Evolutionary conservation across 148 eudicot genomes (phyloP), one percentile per base, ranked within the genome.

Genomic region (Heliosperma pusillum): DNA sequence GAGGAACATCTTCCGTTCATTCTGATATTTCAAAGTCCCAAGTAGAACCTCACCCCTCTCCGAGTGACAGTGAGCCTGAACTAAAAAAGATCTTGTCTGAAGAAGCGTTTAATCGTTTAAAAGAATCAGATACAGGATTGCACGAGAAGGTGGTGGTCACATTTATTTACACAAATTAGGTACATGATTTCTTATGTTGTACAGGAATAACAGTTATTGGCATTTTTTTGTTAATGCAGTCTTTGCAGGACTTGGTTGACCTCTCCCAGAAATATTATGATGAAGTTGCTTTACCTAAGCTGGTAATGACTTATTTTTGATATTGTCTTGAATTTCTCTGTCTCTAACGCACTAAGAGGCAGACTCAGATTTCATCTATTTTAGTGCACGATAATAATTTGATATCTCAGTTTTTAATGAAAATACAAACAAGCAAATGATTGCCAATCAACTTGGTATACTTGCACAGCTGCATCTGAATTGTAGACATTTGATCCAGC

Each of bases 251-350:
- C 85, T 82, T 96, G 67, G 88, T 84, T 81, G 91, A 86, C 65
- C 86, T 89, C 76, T 92, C 99, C 70, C 89, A 90, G 85, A 90
- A 87, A 80, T 96, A 96, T 82, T 96, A 96, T 64, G 84, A 84
- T 66, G 99, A 96, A 58, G 91, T 92, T 70, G 99, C 99, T 78
- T 87, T 96, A 67, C 93, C 99, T 58, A 96, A 96, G 85, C 97
- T 96, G 97, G 99, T 36, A 92, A 62, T 25, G 30, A 66, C 65
- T 64, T 79, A 10, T 36, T 36, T 36, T 36, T 36, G 42, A 36
- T 10, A 33, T 33, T 33, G 36, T 33, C 36, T 33, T 33, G 36
- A 6, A 36, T 36, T 36, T 36, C 42, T 36, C 9, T 5, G 42
- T 36, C 42, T 10, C 6, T 36, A 36, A 36, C 7, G 42, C 42